Conservation (phyloP, 306 rosid species). For the Vigna radiata region DNA sequence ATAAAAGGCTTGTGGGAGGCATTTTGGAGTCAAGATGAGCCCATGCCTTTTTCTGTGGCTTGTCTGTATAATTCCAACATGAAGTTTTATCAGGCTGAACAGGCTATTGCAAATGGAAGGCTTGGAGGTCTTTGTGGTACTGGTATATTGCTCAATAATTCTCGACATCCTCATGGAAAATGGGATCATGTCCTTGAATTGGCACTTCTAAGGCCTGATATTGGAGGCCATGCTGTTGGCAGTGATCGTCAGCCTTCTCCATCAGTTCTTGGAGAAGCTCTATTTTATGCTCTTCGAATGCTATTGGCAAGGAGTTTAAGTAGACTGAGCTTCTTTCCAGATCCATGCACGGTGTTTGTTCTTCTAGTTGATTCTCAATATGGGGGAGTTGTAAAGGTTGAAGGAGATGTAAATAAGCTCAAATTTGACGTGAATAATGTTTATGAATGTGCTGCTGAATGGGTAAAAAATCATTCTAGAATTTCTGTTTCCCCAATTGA, state of each 20-base stretch:
- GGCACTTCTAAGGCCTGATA: slow-evolving; percentile 83
- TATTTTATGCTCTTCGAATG: slow-evolving; percentile 82
- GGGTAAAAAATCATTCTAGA: slow-evolving; percentile 82
- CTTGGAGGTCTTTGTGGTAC: slow-evolving; percentile 87
- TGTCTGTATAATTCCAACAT: slow-evolving; percentile 73
- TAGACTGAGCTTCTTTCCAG: slow-evolving; percentile 64
- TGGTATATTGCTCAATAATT: slow-evolving; percentile 77
- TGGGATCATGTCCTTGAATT: slow-evolving; percentile 94
- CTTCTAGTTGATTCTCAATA: slow-evolving; percentile 86
- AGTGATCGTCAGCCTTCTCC: slow-evolving; percentile 65
- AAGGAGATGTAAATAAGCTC: slow-evolving; percentile 89
- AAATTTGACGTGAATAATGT: slow-evolving; percentile 81
- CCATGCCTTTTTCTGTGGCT: slow-evolving; percentile 90
- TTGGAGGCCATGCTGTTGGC: slow-evolving; percentile 62
- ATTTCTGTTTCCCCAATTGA: slow-evolving; percentile 88
- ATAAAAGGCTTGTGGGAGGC: slow-evolving; percentile 96
- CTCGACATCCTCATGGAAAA: slow-evolving; percentile 88
- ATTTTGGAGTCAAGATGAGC: slow-evolving; percentile 92
- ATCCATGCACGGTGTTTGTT: slow-evolving; percentile 74
- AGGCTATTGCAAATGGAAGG: slow-evolving; percentile 84
- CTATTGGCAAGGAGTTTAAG: slow-evolving; percentile 88
- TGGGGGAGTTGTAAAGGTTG: slow-evolving; percentile 96
- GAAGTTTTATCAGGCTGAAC: slow-evolving; percentile 92
- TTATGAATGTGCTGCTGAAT: slow-evolving; percentile 91
- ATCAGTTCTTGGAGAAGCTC: slow-evolving; percentile 80